Evolutionary conservation across 805 yeast genomes (phyloP).

Genomic region (Wickerhamiella brachini): DNA sequence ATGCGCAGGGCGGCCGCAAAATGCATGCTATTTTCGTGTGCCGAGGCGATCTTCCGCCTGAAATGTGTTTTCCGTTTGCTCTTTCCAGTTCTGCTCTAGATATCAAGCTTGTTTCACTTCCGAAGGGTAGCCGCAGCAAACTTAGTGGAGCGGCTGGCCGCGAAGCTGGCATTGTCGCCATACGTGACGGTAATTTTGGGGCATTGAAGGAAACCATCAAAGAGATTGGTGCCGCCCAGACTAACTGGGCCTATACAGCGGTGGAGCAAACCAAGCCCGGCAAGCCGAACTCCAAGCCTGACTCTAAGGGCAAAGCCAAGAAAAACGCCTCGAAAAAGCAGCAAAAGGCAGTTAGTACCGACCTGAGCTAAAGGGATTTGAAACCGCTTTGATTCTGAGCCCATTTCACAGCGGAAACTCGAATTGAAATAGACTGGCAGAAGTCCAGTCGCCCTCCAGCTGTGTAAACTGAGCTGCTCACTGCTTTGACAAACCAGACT

Average conservation of each 20-base stretch:
- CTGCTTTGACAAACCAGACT: too few relatives aligned
- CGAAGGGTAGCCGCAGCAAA: conserved; percentile 5
- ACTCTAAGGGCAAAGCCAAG: too few relatives aligned
- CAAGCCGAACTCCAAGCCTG: not conserved
- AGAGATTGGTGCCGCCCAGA: conserved; percentile 6
- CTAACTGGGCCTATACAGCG: conserved; percentile 14
- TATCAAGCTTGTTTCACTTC: conserved; percentile 12
- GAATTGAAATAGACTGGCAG: too few relatives aligned
- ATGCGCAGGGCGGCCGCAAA: not conserved
- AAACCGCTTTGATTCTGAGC: too few relatives aligned
- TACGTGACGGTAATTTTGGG: conserved; percentile 3
- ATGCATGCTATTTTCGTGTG: conserved; percentile 13
- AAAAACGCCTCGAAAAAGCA: too few relatives aligned
- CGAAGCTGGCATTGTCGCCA: conserved; percentile 7
- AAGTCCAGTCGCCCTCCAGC: too few relatives aligned
- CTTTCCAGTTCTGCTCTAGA: conserved; percentile 13
- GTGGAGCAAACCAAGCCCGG: not conserved
- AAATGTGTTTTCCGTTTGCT: conserved; percentile 11
- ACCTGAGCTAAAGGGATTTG: too few relatives aligned
- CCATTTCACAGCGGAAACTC: too few relatives aligned
- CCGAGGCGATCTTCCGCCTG: conserved; percentile 11
- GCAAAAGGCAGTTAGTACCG: too few relatives aligned
- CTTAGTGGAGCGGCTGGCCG: conserved; percentile 5
- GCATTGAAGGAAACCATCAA: conserved; percentile 2
- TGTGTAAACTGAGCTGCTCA: too few relatives aligned